Evolutionary conservation across 192 early-diverging fungal genomes (phyloP), one percentile per base, ranked within the genome.

Genomic region (Chytriomyces sp.): DNA sequence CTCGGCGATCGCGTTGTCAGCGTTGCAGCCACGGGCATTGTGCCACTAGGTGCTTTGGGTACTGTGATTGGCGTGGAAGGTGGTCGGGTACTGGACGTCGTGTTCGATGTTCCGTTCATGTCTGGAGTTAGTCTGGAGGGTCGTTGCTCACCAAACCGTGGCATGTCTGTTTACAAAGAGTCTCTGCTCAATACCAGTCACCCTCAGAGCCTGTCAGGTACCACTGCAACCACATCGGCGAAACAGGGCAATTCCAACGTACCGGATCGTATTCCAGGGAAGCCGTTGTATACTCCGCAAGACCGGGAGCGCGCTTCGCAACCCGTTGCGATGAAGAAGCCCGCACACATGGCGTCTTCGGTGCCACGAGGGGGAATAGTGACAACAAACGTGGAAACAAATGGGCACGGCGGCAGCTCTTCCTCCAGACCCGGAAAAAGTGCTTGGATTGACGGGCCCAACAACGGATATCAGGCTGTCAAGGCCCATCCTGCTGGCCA

Each of bases 1-100:
- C 79, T 98, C 3, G 96, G 97, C 31, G 93, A 99, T 72, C 92
- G 97, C 12, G 89, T 98, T 0, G 78, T 91, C 4, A 92, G 89
- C 78, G 88, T 81, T 63, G 80, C 75, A 59, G 91, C 87, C 73
- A 85, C 77, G 39, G 93, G 86, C 57, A 84, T 82, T 37, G 92
- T 95, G 17, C 93, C 93, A 19, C 75, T 96, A 53, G 96, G 89
- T 3, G 84, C 88, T 28, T 85, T 86, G 62, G 97, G 97, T 28
- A 93, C 91, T 38, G 86, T 98, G 1, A 90, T 97, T 64, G 92
- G 88, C 8, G 83, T 96, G 49, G 83, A 88, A 34, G 90, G 91
- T 31, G 77, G 86, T 22, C 37, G 55, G 31, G 79, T 84, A 53
- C 75, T 98, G 4, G 96, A 98, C 70, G 85, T 99, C 17, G 75